These are phyloP conservation scores for Cladosporium phlei DNA, from an alignment of 2,329 filamentous ascomycete genomes.

Conservation along the genomic window DNA sequence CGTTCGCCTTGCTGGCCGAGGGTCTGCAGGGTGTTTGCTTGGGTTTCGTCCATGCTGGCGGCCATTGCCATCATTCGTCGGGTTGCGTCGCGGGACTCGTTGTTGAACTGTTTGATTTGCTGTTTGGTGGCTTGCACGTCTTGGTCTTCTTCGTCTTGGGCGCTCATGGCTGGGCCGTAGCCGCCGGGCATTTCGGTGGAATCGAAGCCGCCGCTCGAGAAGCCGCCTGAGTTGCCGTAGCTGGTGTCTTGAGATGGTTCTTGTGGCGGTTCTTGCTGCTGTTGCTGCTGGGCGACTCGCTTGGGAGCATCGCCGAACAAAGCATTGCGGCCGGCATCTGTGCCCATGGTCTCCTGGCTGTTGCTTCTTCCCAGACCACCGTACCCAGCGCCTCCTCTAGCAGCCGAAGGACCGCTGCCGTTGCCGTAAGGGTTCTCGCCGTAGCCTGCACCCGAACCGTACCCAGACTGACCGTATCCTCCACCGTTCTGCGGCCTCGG, in stretches of 20 bases:
- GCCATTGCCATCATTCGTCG: conserved; percentile 65
- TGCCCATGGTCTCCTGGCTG: conserved; percentile 46
- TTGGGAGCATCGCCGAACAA: conserved; percentile 58
- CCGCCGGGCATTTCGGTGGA: conserved; percentile 27
- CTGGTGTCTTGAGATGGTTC: conserved; percentile 23
- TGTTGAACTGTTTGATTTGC: conserved; percentile 70
- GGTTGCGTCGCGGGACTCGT: conserved; percentile 69
- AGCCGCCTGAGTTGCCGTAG: conserved; percentile 28
- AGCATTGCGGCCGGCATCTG: conserved; percentile 56
- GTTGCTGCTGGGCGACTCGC: conserved; percentile 47
- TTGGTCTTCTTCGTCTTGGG: conserved; percentile 72
- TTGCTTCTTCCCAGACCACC: conserved; percentile 50
- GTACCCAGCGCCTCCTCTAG: conserved; percentile 45
- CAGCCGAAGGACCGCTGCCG: conserved; percentile 32
- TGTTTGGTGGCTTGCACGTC: conserved; percentile 67
- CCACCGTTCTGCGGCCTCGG: conserved; percentile 24
- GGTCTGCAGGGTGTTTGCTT: conserved; percentile 65
- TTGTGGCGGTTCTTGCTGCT: conserved; percentile 34
- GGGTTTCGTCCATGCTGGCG: conserved; percentile 65
- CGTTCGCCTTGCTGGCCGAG: conserved; percentile 75
- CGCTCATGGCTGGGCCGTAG: conserved; percentile 64
- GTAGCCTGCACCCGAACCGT: conserved; percentile 45
- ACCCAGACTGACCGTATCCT: conserved; percentile 22
- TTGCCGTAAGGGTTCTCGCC: conserved; percentile 53
- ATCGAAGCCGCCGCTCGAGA: conserved; percentile 25